Evolutionary conservation across 164 flowering plant species (phyloP).

Genomic region (Vitis riparia): DNA sequence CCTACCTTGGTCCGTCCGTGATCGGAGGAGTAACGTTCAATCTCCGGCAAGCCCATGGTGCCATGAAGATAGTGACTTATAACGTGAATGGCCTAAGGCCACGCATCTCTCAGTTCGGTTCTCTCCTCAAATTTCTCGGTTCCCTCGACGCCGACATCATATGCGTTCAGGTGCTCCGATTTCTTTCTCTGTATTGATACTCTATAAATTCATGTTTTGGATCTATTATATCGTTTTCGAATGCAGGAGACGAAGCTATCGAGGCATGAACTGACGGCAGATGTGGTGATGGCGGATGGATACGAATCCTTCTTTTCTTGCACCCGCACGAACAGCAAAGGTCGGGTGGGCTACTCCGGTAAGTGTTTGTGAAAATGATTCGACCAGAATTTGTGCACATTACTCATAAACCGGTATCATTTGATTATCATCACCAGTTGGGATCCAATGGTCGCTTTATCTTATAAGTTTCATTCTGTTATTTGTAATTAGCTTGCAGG

Average conservation of each 20-base stretch:
- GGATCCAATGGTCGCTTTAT: neutral
- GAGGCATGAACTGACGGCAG: conserved; percentile 82
- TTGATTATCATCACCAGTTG: no score
- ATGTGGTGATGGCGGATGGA: conserved; percentile 82
- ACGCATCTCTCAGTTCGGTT: conserved; percentile 76
- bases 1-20: no score
- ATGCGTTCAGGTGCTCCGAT: conserved; percentile 73
- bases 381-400: neutral
- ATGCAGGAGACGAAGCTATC: conserved; percentile 80
- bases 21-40: neutral
- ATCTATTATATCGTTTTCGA: neutral
- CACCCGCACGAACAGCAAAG: conserved; percentile 68
- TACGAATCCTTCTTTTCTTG: conserved; percentile 96
- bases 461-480: neutral
- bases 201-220: neutral
- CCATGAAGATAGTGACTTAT: conserved; percentile 88
- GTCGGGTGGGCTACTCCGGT: conserved; percentile 92
- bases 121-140: conserved; percentile 72
- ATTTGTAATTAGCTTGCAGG: neutral
- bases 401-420: no score
- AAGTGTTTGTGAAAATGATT: conserved; percentile 22
- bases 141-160: conserved; percentile 86
- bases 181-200: neutral
- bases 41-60: neutral
- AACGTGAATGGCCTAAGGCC: conserved; percentile 89